Percentiles rank a stretch among this genome's conserved stretches.
Conservation (phyloP, 768 basidiomycete species). For the Tremella yokohamensis region DNA sequence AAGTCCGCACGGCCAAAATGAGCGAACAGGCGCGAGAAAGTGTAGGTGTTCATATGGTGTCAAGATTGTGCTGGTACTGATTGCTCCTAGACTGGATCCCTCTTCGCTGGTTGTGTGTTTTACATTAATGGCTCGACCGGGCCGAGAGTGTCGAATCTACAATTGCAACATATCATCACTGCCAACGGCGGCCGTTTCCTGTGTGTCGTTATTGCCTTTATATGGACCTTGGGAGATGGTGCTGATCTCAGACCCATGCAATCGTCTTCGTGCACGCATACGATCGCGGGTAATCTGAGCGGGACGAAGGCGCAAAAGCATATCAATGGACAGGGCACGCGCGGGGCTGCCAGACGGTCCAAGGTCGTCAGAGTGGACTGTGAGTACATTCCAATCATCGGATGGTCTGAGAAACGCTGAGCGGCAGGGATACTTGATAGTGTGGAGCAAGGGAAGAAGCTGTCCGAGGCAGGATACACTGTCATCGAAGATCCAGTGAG, state of each 20-base stretch:
- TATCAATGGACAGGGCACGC: conserved; percentile 38
- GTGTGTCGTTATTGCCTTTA: conserved; percentile 22
- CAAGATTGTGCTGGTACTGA: neutral
- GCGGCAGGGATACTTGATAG: conserved; percentile 38
- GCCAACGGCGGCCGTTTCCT: conserved; percentile 37
- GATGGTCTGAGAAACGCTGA: neutral
- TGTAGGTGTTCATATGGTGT: conserved; percentile 15
- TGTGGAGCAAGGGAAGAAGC: conserved; percentile 28
- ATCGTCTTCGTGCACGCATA: conserved; percentile 38
- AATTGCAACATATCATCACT: conserved; percentile 40
- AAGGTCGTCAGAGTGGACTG: conserved; percentile 44
- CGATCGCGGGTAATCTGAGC: conserved; percentile 39
- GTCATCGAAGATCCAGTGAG: conserved; percentile 41
- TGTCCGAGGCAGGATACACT: conserved; percentile 39
- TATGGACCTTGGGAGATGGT: neutral
- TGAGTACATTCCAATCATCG: conserved; percentile 14
- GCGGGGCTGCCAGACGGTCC: conserved; percentile 29
- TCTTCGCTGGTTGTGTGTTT: conserved; percentile 34
- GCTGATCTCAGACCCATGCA: conserved; percentile 23
- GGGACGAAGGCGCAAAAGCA: conserved; percentile 45
- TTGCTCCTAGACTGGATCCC: conserved; percentile 16
- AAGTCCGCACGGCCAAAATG: conserved; percentile 40
- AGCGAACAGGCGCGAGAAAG: conserved; percentile 36
- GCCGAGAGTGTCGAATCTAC: conserved; percentile 41
- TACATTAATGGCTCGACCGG: conserved; percentile 46